Conservation (phyloP, 768 basidiomycete genomes). For the Leccinum ochraceum region DNA sequence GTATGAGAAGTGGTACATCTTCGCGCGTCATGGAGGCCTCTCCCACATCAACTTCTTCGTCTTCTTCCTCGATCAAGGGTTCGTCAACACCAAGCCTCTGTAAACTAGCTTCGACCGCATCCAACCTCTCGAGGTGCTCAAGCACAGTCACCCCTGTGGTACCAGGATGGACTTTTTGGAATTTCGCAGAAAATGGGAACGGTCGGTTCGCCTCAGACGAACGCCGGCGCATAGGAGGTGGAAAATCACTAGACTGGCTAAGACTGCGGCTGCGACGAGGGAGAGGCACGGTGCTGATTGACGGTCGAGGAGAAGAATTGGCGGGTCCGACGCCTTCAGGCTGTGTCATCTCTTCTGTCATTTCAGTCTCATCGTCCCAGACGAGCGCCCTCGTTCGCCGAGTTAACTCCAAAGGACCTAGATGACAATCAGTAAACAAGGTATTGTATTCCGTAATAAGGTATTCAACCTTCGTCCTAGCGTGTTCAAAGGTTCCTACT, state of each 20-base stretch:
- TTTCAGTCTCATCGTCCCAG: conserved; percentile 84
- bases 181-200: conserved; percentile 82
- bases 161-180: conserved; percentile 79
- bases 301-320: conserved; percentile 56
- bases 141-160: conserved; percentile 86
- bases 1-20: conserved; percentile 24
- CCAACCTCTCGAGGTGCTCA: conserved; percentile 82
- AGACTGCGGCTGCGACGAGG: conserved; percentile 58
- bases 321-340: conserved; percentile 36
- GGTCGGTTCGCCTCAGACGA: conserved; percentile 70
- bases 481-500: conserved; percentile 6
- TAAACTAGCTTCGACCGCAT: conserved; percentile 78
- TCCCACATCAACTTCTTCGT: conserved; percentile 65
- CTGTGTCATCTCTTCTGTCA: conserved; percentile 52
- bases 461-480: conserved; percentile 70
- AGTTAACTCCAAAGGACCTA: conserved; percentile 89
- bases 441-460: not conserved
- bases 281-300: conserved; percentile 61
- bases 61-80: conserved; percentile 49
- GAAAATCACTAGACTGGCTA: conserved; percentile 65
- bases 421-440: conserved; percentile 12
- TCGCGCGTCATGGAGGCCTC: conserved; percentile 38
- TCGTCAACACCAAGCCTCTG: conserved; percentile 70
- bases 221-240: conserved; percentile 65
- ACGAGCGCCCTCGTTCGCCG: conserved; percentile 79